Evolutionary conservation across 1,284 basidiomycete species (phyloP), one percentile per base, ranked within the genome.

Genomic region (Irpex rosettiformis): DNA sequence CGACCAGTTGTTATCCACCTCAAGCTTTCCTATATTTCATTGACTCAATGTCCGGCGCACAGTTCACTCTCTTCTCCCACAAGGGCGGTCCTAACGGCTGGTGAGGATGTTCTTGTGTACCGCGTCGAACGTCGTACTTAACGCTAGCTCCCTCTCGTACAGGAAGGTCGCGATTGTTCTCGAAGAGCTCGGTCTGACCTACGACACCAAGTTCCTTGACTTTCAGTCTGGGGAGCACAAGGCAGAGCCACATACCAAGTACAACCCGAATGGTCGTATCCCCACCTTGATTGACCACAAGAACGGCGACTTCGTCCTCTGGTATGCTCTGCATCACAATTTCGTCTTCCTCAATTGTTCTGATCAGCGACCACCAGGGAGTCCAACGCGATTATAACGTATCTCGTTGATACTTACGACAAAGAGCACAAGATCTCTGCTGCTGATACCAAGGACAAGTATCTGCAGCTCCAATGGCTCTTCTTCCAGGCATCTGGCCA

Each of bases 381-480:
- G 57, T 70, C 68, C 13, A 65, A 68, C 43, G 74, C 74, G 18
- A 73, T 73, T 60, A 43, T 76, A 16, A 42, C 59, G 6, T 75
- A 75, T 63, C 63, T 76, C 30, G 64, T 69, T 40, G 66, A 67
- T 37, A 69, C 64, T 55, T 74, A 75, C 66, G 74, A 75, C 62
- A 62, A 56, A 4, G 69, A 72, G 56, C 60, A 67, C 62, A 72
- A 65, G 62, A 61, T 74, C 58, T 65, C 66, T 10, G 67, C 68
- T 28, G 57, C 64, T 22, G 52, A 61, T 57, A 3, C 55, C 21
- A 64, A 69, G 54, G 65, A 65, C 11, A 64, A 64, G 40, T 61
- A 62, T 37, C 55, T 63, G 42, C 54, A 62, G 40, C 54, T 66
- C 10, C 65, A 68, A 55, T 70, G 69, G 69, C 60, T 70, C 43